These are phyloP conservation scores for Chamaecrista fasciculata DNA, from an alignment of 306 rosid species.

Conservation along the genomic window DNA sequence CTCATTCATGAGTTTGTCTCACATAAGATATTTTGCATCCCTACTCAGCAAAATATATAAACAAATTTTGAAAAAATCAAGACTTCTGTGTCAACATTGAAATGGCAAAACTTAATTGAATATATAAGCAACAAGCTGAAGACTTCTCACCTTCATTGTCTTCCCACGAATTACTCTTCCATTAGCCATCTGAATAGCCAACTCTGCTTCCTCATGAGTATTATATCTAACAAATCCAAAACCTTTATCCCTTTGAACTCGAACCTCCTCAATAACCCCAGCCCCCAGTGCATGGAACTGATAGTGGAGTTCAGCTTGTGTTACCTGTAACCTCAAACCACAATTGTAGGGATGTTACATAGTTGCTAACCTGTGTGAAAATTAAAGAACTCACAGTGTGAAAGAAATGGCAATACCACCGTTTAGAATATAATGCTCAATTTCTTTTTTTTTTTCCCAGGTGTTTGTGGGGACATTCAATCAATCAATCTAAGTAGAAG, in stretches of 20 bases:
- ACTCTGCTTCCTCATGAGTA: slow-evolving; percentile 57
- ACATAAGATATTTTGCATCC: neutral
- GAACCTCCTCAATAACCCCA: slow-evolving; percentile 63
- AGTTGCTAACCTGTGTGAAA: slow-evolving; percentile 11
- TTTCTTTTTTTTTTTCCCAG: neutral
- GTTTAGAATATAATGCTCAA: neutral
- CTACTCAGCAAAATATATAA: neutral
- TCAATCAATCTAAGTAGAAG: slow-evolving; percentile 2
- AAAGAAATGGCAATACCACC: slow-evolving; percentile 1
- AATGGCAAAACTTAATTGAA: slow-evolving; percentile 14
- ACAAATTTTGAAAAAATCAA: too few species aligned
- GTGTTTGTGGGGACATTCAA: too few species aligned
- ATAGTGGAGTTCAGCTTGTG: slow-evolving; percentile 59
- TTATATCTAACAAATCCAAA: slow-evolving; percentile 66
- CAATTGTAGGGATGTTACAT: slow-evolving; percentile 8
- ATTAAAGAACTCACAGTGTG: slow-evolving; percentile 23
- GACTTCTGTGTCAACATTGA: slow-evolving; percentile 11
- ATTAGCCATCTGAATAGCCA: slow-evolving; percentile 65
- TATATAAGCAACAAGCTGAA: slow-evolving; percentile 26
- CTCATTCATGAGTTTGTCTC: neutral
- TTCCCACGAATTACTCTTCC: slow-evolving; percentile 57
- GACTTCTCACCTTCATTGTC: slow-evolving; percentile 50
- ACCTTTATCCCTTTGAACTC: slow-evolving; percentile 65
- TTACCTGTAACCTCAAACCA: slow-evolving; percentile 41
- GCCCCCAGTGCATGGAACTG: slow-evolving; percentile 58